Evolutionary conservation across 2,329 filamentous ascomycete species (phyloP), one percentile per base, ranked within the genome.

Genomic region (Colletotrichum tropicale): DNA sequence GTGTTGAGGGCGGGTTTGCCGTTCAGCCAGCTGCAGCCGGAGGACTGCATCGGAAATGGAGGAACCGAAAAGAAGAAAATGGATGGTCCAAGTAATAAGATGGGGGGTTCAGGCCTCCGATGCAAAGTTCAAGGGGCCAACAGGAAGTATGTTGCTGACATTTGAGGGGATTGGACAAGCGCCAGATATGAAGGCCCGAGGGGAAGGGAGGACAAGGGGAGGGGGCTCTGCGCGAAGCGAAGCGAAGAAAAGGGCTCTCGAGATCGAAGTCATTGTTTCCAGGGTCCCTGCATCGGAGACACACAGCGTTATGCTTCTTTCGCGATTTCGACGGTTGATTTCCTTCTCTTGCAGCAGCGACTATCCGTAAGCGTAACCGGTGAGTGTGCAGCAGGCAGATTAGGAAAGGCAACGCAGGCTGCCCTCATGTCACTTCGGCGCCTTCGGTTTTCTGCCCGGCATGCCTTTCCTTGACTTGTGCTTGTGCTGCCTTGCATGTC

Each of bases 241-340:
- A 70, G 60, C 70, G 61, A 76, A 48, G 52, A 66, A 70, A 36
- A 55, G 61, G 61, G 48, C 28, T 21, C 8, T 15, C 21, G 36
- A 66, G 55, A 75, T 70, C 52, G 56, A 61, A 13, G 18, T n/a
- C 10, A 15, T 24, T 28, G 12, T 52, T 43, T 66, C 71, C 60
- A 24, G 70, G 66, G 60, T 70, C 66, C 71, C 38, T 64, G 71
- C 65, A 73, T 75, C 71, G 61, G 60, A 70, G 52, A 66, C 74
- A 52, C 69, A 58, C 43, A 5, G 5, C 30, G 18, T 38, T 61
- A 21, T 66, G 36, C 66, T 62, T 70, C 43, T 67, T 66, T 75
- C 16, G 18, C 58, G 16, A 28, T 60, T 75, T 56, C 28, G 34
- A 24, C 28, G 56, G 36, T 48, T 34, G 60, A 36, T 24, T 58